Percentiles rank a stretch among this genome's conserved stretches.
Conservation (phyloP, 805 yeast species). For the Metschnikowia koreensis region DNA sequence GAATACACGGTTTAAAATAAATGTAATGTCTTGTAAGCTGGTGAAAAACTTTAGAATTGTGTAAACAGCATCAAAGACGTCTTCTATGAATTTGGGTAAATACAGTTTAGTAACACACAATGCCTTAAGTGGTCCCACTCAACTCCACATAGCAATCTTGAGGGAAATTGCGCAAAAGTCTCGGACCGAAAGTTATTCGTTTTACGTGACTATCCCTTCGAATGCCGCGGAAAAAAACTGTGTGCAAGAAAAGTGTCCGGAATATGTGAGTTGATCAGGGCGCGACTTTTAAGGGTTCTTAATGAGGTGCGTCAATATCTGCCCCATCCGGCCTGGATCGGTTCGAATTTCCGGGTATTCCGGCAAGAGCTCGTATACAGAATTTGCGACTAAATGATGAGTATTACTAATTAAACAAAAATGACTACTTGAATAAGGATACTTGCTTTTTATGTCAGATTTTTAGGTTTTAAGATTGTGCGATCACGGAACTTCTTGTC, state of each 20-base stretch:
- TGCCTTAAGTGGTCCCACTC: too few species aligned
- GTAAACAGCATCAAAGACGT: neutral
- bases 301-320: conserved; percentile 6
- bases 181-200: neutral
- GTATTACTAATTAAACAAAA: neutral
- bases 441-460: neutral
- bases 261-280: neutral
- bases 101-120: too few species aligned
- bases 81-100: too few species aligned
- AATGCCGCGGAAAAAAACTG: neutral
- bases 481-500: neutral
- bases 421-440: neutral
- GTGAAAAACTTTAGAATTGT: neutral
- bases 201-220: neutral
- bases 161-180: neutral
- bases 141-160: too few species aligned
- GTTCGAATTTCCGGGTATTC: conserved; percentile 1
- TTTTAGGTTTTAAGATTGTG: too few species aligned
- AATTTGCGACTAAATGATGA: neutral
- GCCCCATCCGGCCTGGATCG: conserved; percentile 3
- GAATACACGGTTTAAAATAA: conserved; percentile 14
- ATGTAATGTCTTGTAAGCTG: neutral
- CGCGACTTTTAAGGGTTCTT: neutral
- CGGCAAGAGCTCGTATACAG: conserved; percentile 10
- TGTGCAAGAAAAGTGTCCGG: conserved; percentile 3